phyloP scores from a whole-genome alignment of 192 early-diverging fungal genomes.

The Umbelopsis ramanniana region DNA sequence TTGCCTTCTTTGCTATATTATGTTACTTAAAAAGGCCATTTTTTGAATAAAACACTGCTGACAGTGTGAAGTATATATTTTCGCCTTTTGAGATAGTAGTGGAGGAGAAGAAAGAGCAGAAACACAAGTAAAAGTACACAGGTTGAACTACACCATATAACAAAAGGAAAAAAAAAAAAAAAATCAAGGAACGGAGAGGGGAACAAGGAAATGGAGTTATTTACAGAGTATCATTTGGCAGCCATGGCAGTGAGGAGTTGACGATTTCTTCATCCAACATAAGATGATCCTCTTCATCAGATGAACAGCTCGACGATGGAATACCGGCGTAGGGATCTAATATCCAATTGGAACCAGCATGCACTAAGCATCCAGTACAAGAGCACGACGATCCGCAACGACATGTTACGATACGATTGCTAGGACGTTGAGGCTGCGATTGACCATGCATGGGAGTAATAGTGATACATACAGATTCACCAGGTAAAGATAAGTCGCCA shows the following conservation, averaged over 20 bases:
- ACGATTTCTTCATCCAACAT: background rate
- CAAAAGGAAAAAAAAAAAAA: too few species aligned
- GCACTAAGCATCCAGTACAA: constrained; percentile 42
- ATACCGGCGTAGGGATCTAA: constrained; percentile 23
- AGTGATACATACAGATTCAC: constrained; percentile 8
- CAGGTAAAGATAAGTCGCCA: background rate
- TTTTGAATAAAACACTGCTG: too few species aligned
- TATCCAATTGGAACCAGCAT: constrained; percentile 27
- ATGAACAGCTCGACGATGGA: constrained; percentile 4
- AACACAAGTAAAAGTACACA: too few species aligned
- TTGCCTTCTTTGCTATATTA: too few species aligned
- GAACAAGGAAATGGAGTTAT: background rate
- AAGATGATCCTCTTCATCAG: background rate
- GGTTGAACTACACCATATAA: too few species aligned
- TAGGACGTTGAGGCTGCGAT: background rate
- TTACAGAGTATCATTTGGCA: constrained; percentile 5
- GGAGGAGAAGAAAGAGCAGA: too few species aligned
- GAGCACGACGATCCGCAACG: constrained; percentile 28
- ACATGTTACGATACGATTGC: constrained; percentile 38
- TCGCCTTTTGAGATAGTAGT: too few species aligned
- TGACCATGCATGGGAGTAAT: background rate
- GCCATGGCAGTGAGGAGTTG: background rate
- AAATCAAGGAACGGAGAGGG: too few species aligned
- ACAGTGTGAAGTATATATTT: too few species aligned
- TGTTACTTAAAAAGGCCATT: too few species aligned